Percentiles rank a stretch among this genome's conserved stretches.
Evolutionary conservation across 176 grass and related monocot species (phyloP).

Genomic region (Ampelocalamus luodianensis): DNA sequence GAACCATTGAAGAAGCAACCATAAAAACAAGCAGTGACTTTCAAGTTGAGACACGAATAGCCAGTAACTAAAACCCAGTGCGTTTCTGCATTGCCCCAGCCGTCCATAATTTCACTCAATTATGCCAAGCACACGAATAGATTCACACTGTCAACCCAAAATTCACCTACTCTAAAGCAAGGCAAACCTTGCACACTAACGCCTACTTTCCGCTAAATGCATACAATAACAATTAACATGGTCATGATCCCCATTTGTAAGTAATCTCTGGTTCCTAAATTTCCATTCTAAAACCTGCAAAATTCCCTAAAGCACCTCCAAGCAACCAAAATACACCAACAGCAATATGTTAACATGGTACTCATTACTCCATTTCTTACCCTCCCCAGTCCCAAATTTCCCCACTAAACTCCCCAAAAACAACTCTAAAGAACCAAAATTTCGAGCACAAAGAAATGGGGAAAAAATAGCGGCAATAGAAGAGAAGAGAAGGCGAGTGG

Average conservation of each 20-base stretch:
- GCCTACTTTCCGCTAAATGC: background rate
- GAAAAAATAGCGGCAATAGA: background rate
- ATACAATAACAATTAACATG: background rate
- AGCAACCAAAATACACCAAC: background rate
- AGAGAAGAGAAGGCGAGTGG: slow-evolving; percentile 42
- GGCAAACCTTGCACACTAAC: background rate
- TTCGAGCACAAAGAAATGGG: background rate
- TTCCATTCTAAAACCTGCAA: background rate
- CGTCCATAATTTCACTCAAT: no score
- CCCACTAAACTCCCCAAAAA: slow-evolving; percentile 10
- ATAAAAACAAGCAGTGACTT: no score
- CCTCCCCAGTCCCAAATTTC: background rate
- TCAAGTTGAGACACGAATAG: no score
- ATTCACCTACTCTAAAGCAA: background rate
- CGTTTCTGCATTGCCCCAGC: no score
- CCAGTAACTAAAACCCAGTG: no score
- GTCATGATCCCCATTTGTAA: background rate
- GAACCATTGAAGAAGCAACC: no score
- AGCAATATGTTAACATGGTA: background rate
- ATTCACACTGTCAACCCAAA: no score
- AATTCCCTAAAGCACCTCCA: background rate
- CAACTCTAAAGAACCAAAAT: background rate
- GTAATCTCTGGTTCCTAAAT: background rate
- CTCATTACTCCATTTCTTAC: background rate
- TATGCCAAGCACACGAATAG: no score